A percentile compares a stretch with the other conserved stretches of the same genome.
These are phyloP conservation scores for Ascodesmis nigricans DNA, from an alignment of 495 filamentous ascomycete genomes.

Conservation along the genomic window DNA sequence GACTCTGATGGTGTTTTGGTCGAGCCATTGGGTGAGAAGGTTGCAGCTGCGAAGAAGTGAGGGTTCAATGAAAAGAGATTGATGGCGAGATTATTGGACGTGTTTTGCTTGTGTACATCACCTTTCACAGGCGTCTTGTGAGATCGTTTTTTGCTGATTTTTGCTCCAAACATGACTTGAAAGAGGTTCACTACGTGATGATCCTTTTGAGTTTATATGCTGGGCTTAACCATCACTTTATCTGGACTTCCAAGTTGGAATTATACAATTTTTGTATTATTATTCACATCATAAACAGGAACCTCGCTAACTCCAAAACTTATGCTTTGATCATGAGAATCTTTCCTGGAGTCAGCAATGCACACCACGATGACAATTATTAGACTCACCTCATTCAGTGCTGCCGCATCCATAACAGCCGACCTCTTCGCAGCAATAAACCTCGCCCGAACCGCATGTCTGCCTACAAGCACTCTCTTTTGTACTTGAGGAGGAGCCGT, in stretches of 20 bases:
- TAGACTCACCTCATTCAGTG: conserved; percentile 21
- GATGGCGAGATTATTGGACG: too few relatives aligned
- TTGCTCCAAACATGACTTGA: not conserved
- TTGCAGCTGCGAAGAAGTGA: not conserved
- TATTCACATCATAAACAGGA: too few relatives aligned
- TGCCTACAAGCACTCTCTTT: conserved; percentile 9
- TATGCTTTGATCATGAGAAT: conserved; percentile 22
- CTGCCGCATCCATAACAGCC: conserved; percentile 19
- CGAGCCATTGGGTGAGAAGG: conserved; percentile 27
- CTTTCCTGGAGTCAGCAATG: conserved; percentile 5
- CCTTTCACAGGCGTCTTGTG: too few relatives aligned
- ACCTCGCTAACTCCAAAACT: not conserved
- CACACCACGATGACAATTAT: conserved; percentile 1
- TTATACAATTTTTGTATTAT: too few relatives aligned
- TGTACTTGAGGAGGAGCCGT: conserved; percentile 1
- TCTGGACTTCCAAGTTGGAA: too few relatives aligned
- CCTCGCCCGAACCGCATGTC: conserved; percentile 17
- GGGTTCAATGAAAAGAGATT: not conserved
- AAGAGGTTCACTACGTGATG: too few relatives aligned
- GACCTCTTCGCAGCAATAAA: conserved; percentile 21
- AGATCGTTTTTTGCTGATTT: too few relatives aligned
- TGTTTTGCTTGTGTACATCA: too few relatives aligned
- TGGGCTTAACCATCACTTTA: too few relatives aligned
- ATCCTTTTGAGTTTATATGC: too few relatives aligned
- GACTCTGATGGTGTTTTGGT: conserved; percentile 79